Percentiles rank a stretch among this genome's conserved stretches.
phyloP scores from a whole-genome alignment of 768 basidiomycete species.

The Leccinum boreale region DNA sequence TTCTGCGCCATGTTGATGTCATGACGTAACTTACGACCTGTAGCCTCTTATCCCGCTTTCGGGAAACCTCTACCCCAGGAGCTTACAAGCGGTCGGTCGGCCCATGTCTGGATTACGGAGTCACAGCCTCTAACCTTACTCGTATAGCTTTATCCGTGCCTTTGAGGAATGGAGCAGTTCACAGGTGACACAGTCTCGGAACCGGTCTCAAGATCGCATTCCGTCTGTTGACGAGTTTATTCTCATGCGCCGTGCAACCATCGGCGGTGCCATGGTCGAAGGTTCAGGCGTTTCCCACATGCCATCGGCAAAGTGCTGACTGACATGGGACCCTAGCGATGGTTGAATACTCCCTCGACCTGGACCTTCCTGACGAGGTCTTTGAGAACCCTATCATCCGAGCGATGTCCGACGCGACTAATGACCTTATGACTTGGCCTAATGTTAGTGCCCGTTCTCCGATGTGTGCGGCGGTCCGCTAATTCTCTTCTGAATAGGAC shows the following conservation, averaged over 20 bases:
- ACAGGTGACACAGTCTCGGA: conserved; percentile 35
- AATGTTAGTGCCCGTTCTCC: conserved; percentile 28
- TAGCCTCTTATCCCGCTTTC: conserved; percentile 34
- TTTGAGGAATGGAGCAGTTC: conserved; percentile 35
- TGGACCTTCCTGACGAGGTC: conserved; percentile 36
- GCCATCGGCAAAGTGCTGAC: background rate
- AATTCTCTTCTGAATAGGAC: conserved; percentile 20
- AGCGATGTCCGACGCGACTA: conserved; percentile 40
- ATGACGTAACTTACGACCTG: conserved; percentile 10
- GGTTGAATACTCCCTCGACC: conserved; percentile 36
- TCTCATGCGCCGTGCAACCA: conserved; percentile 36
- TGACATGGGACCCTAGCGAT: conserved; percentile 25
- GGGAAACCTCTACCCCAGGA: conserved; percentile 35
- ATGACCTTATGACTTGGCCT: conserved; percentile 41
- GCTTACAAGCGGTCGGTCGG: conserved; percentile 31
- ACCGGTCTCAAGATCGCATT: conserved; percentile 35
- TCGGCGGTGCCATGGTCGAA: conserved; percentile 38
- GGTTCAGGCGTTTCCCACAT: conserved; percentile 19
- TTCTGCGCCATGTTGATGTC: background rate
- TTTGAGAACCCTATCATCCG: conserved; percentile 33
- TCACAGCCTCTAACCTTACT: background rate
- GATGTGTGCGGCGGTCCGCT: conserved; percentile 4
- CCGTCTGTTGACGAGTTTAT: conserved; percentile 38
- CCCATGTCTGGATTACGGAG: background rate
- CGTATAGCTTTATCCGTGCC: conserved; percentile 32